phyloP scores from a whole-genome alignment of 1,139 yeast species.

The Geotrichum macrosporum region DNA sequence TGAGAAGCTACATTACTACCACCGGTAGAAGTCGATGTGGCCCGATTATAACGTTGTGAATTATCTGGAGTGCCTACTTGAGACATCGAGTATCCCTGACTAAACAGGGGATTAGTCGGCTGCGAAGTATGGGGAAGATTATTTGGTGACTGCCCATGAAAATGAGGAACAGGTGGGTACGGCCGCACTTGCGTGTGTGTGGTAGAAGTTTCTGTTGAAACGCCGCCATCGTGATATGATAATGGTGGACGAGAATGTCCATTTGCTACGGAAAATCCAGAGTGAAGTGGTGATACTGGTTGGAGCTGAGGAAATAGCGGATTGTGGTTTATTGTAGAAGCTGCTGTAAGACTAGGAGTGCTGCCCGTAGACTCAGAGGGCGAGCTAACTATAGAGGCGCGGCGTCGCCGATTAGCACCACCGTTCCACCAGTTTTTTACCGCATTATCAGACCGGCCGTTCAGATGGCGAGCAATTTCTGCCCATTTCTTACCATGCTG shows the following conservation, averaged over 20 bases:
- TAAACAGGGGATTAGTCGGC: no score
- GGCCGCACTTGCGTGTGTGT: no score
- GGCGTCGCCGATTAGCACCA: conserved; percentile 72
- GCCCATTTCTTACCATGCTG: conserved; percentile 92
- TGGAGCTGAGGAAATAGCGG: not conserved
- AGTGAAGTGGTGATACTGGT: not conserved
- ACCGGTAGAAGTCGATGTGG: no score
- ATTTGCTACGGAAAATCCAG: not conserved
- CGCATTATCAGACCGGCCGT: conserved; percentile 85
- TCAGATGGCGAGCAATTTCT: conserved; percentile 81
- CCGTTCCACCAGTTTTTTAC: conserved; percentile 98
- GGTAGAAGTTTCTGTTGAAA: no score
- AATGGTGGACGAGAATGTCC: conserved; percentile 5
- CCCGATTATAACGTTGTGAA: no score
- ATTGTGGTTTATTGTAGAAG: not conserved
- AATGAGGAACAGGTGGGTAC: no score
- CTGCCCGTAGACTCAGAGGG: not conserved
- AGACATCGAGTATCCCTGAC: no score
- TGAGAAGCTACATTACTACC: conserved; percentile 8
- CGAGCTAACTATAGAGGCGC: conserved; percentile 40
- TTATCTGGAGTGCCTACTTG: no score
- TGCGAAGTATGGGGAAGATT: no score
- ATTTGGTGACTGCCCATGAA: no score
- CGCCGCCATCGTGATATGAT: not conserved
- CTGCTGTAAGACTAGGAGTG: not conserved